A percentile compares a stretch with the other conserved stretches of the same genome.
Conservation (phyloP, 495 filamentous ascomycete genomes). For the Aspergillus carlsbadensis region DNA sequence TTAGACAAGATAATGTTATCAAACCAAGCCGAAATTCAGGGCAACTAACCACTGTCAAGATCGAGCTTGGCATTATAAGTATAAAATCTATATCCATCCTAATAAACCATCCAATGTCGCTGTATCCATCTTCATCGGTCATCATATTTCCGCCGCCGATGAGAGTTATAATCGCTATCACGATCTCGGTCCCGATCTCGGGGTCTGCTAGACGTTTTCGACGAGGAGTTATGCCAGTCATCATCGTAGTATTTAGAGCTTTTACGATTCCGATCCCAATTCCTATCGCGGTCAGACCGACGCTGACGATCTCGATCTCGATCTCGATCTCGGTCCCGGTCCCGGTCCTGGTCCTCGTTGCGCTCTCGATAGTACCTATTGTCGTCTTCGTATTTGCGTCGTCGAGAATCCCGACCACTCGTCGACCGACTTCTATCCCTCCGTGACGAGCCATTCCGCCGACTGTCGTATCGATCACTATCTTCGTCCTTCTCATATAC, state of each 20-base stretch:
- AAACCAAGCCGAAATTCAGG: not conserved
- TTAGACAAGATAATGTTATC: not conserved
- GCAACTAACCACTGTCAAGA: not conserved
- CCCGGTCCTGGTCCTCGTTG: conserved; percentile 27
- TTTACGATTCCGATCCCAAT: conserved; percentile 36
- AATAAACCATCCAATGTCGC: not conserved
- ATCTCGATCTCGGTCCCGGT: conserved; percentile 32
- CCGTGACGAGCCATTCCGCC: conserved; percentile 32
- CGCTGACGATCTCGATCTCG: conserved; percentile 38
- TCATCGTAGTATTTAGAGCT: conserved; percentile 30
- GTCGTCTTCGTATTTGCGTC: conserved; percentile 33
- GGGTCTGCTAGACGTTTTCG: conserved; percentile 26
- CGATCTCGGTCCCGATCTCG: conserved; percentile 25
- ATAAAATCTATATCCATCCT: not conserved
- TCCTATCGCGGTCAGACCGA: conserved; percentile 28
- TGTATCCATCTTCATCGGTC: conserved; percentile 18
- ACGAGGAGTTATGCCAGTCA: conserved; percentile 38
- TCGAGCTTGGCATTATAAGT: not conserved
- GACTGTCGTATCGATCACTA: conserved; percentile 27
- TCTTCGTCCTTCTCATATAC: conserved; percentile 30
- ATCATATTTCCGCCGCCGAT: conserved; percentile 34
- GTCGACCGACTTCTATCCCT: conserved; percentile 36
- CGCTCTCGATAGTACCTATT: conserved; percentile 34
- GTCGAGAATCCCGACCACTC: conserved; percentile 32
- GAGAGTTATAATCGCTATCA: conserved; percentile 34